Conservation (phyloP, 495 filamentous ascomycete species). For the Aspergillus bertholletiae region DNA sequence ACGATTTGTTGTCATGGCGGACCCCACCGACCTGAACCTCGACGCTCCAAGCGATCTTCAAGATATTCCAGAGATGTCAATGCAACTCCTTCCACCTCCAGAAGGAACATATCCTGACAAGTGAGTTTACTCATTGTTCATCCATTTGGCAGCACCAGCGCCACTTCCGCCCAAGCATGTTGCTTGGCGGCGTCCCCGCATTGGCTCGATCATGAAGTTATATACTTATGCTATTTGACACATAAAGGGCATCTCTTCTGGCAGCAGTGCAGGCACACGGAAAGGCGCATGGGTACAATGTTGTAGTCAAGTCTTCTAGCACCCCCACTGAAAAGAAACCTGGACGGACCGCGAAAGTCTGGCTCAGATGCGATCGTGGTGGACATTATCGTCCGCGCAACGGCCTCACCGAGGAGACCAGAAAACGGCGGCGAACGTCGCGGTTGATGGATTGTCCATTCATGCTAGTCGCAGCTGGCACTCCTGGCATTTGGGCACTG, state of each 20-base stretch:
- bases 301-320: slow-evolving; percentile 48
- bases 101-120: slow-evolving; percentile 46
- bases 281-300: slow-evolving; percentile 46
- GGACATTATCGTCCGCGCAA: slow-evolving; percentile 49
- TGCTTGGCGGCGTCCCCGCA: background rate
- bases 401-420: slow-evolving; percentile 46
- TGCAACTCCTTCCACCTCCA: slow-evolving; percentile 41
- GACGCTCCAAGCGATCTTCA: slow-evolving; percentile 48
- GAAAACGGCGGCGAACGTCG: slow-evolving; percentile 44
- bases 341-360: slow-evolving; percentile 44
- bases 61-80: slow-evolving; percentile 45
- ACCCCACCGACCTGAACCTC: slow-evolving; percentile 41
- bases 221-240: background rate
- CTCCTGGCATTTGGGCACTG: slow-evolving; percentile 44
- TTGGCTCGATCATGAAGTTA: background rate
- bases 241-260: slow-evolving; percentile 33
- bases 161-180: no score
- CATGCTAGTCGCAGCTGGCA: slow-evolving; percentile 43
- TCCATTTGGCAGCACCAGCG: no score
- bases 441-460: slow-evolving; percentile 48
- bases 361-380: slow-evolving; percentile 49
- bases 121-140: slow-evolving; percentile 21
- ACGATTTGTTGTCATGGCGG: slow-evolving; percentile 31
- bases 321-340: slow-evolving; percentile 47
- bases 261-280: slow-evolving; percentile 42